Base-by-base conservation (phyloP, 495 filamentous ascomycete species). In the Penicillium atrosanguineum region DNA sequence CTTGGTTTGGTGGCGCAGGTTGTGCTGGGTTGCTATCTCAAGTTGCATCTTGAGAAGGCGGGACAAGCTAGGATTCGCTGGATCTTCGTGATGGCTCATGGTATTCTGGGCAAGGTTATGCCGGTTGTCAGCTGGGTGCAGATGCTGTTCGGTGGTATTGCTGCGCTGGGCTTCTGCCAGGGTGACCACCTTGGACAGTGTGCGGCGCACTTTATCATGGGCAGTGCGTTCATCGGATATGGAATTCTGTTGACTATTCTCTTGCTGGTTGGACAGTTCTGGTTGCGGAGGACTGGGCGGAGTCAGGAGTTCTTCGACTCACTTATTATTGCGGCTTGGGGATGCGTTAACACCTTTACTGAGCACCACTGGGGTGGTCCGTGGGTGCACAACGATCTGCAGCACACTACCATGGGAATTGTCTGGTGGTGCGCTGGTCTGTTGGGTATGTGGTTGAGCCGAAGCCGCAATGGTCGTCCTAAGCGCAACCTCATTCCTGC, bases 281-380 rank as follows among this genome's bases (percentile, higher is more conserved):
- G 91, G 92, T 69, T 98, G 46, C 83, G 82, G 43, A 81, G 88
- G 29, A 92, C 88, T 2, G 91, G 92, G 16, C 83, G 90, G 21
- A 92, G 89, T 50, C 94, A 97, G 71, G 94, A 98, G 69, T 98
- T 98, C 79, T 97, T 94, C 73, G 94, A 98, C 69, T 93, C 88
- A 44, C 68, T 87, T 11, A 78, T 97, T 36, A 98, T 98, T 64
- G 87, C 91, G 2, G 83, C 86, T 9, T 98, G 94, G 94, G 94
- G 94, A 39, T 90, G 88, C 65, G 85, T 98, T 69, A 98, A 97
- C 68, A 97, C 95, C 36, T 97, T 98, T 67, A 97, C 95, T 15
- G 94, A 97, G 68, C 94, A 98, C 69, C 82, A 88, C 34, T 98
- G 94, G 94, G 95, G 95, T 34, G 73, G 76, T 0, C 75, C 81